phyloP scores from a whole-genome alignment of 306 rosid species.

The Sindora glabra region DNA sequence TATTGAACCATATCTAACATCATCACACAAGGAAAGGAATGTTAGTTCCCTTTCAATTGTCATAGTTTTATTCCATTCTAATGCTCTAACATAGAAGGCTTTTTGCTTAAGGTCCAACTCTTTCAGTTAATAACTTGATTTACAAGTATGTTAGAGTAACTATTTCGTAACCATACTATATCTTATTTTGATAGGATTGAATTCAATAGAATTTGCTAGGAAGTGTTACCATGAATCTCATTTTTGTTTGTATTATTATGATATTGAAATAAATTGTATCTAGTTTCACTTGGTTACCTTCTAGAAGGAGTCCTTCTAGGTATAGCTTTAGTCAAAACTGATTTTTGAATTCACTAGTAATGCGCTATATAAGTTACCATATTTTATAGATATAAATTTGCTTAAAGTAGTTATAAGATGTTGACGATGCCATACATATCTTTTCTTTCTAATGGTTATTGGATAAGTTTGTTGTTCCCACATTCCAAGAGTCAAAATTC shows the following conservation, averaged over 20 bases:
- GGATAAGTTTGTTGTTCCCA: conserved; percentile 8
- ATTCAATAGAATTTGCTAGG: neutral
- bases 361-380: neutral
- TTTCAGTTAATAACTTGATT: neutral
- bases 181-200: neutral
- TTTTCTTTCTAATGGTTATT: neutral
- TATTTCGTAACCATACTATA: neutral
- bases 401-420: neutral
- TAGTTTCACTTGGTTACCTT: conserved; percentile 18
- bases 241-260: neutral
- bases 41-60: conserved; percentile 6
- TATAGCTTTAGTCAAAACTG: neutral
- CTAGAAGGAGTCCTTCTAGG: conserved; percentile 44
- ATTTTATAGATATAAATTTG: neutral
- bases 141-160: neutral
- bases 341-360: neutral
- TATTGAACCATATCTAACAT: conserved; percentile 16
- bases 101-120: neutral
- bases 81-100: no score
- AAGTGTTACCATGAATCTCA: neutral
- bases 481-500: conserved; percentile 30
- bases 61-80: neutral
- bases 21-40: conserved; percentile 29
- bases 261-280: no score
- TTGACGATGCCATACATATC: neutral